Evolutionary conservation across 1,284 basidiomycete species (phyloP).

Genomic region (Puccinia hordei): DNA sequence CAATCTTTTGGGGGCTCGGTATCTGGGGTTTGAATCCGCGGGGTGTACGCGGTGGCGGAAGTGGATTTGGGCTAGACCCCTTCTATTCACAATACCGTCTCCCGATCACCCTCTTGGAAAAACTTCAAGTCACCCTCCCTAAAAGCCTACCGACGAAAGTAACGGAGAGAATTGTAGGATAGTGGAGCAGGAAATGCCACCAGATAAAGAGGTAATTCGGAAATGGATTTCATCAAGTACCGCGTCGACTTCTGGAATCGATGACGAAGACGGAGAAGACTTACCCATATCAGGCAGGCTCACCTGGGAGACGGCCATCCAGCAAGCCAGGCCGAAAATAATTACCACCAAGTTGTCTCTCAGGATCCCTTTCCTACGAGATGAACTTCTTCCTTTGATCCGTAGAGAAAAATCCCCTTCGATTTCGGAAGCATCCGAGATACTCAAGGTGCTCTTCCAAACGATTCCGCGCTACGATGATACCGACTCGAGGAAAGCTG

Average conservation of each 20-base stretch:
- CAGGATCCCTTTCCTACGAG: constrained; percentile 39
- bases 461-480: constrained; percentile 51
- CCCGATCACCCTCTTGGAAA: neutral
- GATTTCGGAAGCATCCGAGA: constrained; percentile 5
- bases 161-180: neutral
- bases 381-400: constrained; percentile 36
- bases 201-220: neutral
- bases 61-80: neutral
- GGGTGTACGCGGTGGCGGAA: neutral
- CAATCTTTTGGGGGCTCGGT: no score
- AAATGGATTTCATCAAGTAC: constrained; percentile 25
- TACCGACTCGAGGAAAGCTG: constrained; percentile 43
- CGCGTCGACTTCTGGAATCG: neutral
- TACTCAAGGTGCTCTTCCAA: constrained; percentile 46
- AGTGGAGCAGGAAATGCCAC: constrained; percentile 6
- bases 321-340: constrained; percentile 32
- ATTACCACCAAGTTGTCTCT: constrained; percentile 48
- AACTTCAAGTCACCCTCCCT: neutral
- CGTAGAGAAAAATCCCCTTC: neutral
- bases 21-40: no score
- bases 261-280: constrained; percentile 22
- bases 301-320: constrained; percentile 36
- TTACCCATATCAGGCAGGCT: constrained; percentile 6
- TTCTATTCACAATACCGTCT: neutral
- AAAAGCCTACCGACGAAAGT: neutral